Evolutionary conservation across 106 monocot species (phyloP).

Genomic region (Dendrobium chrysotoxum): DNA sequence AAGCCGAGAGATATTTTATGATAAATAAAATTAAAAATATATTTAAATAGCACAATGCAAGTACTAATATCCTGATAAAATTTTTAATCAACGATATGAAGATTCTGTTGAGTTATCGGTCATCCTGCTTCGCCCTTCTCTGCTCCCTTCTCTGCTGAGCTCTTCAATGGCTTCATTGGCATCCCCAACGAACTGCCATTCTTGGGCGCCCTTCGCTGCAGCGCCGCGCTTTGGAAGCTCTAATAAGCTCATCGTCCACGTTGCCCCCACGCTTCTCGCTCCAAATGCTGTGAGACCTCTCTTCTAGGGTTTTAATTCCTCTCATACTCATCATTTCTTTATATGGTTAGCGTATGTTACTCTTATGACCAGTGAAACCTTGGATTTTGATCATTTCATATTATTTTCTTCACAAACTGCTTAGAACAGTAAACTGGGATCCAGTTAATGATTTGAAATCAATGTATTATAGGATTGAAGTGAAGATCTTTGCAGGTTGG

Average conservation of each 20-base stretch:
- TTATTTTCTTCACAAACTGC: background rate
- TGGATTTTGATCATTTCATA: background rate
- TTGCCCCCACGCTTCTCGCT: background rate
- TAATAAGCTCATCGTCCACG: background rate
- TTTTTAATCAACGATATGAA: too few species aligned
- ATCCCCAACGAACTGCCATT: background rate
- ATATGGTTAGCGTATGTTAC: background rate
- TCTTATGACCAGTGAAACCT: background rate
- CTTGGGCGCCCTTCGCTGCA: background rate
- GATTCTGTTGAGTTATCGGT: too few species aligned
- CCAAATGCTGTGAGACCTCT: background rate
- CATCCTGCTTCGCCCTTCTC: too few species aligned
- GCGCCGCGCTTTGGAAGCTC: background rate
- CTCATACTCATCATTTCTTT: background rate
- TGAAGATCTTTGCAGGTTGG: constrained; percentile 6
- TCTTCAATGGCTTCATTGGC: constrained; percentile 1
- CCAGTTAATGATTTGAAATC: background rate
- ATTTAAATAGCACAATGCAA: too few species aligned
- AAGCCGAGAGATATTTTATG: too few species aligned
- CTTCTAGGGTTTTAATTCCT: background rate
- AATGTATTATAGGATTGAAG: background rate
- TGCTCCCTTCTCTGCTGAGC: too few species aligned
- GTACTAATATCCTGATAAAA: too few species aligned
- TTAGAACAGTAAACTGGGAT: background rate
- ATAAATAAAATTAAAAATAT: too few species aligned